Evolutionary conservation across 2,329 filamentous ascomycete genomes (phyloP), one percentile per base, ranked within the genome.

Genomic region (Colletotrichum eleusines): DNA sequence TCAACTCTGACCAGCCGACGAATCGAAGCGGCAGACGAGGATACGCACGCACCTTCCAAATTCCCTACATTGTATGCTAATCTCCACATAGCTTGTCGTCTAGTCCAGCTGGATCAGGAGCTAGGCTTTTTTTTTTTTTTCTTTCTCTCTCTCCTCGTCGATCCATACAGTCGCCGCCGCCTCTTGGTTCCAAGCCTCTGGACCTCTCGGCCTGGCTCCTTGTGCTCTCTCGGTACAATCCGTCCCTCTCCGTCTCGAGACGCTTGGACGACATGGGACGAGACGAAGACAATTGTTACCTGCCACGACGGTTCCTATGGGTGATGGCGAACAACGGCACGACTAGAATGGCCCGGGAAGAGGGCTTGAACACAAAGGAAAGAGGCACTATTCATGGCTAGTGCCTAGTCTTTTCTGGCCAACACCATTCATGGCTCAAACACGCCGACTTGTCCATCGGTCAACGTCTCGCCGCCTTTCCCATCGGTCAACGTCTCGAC

Each of bases 71-170:
- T 26, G 26, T 44, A 8, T 58, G 44, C 63, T 33, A 62, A 71
- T 71, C 44, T 71, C 68, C 68, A 68, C 68, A 68, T 48, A 31
- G 64, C 26, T 53, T 63, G 53, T 59, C 64, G 54, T 68, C 44
- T 57, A 8, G 26, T 28, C 57, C 57, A 58, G 23, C 7, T 67
- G 35, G 42, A 31, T 63, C 31, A 4, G 8, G 48, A 62, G 50
- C 51, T 51, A 26, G 12, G 63, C n/a, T 28, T 40, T 3, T 33
- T 31, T 42, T 8, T 51, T 35, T 26, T 33, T 63, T 50, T 50
- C 28, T 42, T 5, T 40, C 38, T 42, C 42, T 33, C 40, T 62
- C 57, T 33, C 20, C 38, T 28, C 40, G 31, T 61, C 31, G 20
- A 9, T 11, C 16, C 53, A n/a, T 20, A 59, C 46, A 48, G 26